Conservation (phyloP, 2,329 filamentous ascomycete genomes). For the Fusarium continuum region DNA sequence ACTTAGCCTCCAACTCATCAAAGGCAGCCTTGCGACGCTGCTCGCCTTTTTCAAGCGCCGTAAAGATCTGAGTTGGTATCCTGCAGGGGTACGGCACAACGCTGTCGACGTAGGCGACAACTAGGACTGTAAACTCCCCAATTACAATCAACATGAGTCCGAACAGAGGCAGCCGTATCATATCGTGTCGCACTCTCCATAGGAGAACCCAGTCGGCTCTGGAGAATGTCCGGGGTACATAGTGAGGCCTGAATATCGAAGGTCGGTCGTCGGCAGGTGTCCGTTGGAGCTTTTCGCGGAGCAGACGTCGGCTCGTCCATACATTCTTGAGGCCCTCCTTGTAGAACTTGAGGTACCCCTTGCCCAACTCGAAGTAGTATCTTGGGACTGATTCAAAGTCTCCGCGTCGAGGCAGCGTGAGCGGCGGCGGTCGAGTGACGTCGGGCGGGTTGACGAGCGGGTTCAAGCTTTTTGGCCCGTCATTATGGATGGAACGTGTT, state of each 20-base stretch:
- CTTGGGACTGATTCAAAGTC: constrained; percentile 45
- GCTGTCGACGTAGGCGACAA: constrained; percentile 75
- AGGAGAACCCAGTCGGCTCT: constrained; percentile 77
- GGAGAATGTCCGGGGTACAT: constrained; percentile 54
- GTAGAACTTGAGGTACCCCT: constrained; percentile 86
- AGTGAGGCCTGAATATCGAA: constrained; percentile 48
- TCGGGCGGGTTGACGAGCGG: constrained; percentile 73
- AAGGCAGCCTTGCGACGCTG: constrained; percentile 61
- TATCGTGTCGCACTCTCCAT: constrained; percentile 73
- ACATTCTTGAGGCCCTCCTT: constrained; percentile 83
- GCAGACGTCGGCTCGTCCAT: constrained; percentile 68
- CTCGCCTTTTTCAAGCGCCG: constrained; percentile 65
- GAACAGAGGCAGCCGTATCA: constrained; percentile 82
- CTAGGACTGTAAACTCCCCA: constrained; percentile 85
- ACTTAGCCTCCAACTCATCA: constrained; percentile 49
- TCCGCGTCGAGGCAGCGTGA: constrained; percentile 68
- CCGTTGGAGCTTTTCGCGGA: constrained; percentile 55
- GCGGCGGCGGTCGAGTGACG: constrained; percentile 75
- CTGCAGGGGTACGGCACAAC: constrained; percentile 84
- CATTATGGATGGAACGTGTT: constrained; percentile 41
- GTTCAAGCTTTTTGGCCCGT: constrained; percentile 45
- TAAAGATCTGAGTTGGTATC: constrained; percentile 76
- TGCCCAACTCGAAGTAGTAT: constrained; percentile 71
- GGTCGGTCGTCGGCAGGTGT: constrained; percentile 65
- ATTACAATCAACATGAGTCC: constrained; percentile 77